These are phyloP conservation scores for Gentiana macrophylla DNA, from an alignment of 257 asterid species.

Conservation along the genomic window DNA sequence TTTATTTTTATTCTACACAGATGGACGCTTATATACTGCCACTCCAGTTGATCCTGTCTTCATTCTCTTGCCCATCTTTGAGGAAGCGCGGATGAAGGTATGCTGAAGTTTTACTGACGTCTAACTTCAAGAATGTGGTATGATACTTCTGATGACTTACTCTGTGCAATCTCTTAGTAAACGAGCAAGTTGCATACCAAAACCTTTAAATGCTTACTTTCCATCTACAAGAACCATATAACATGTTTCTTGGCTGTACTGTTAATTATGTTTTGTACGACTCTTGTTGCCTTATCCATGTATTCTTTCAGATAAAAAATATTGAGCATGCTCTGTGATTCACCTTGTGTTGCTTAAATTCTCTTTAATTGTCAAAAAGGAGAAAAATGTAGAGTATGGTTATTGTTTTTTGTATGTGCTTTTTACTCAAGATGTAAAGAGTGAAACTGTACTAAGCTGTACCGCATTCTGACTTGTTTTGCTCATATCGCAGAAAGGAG, in stretches of 20 bases:
- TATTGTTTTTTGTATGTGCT: neutral
- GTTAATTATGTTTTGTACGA: too few species aligned
- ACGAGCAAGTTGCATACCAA: neutral
- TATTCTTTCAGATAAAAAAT: neutral
- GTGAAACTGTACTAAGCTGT: neutral
- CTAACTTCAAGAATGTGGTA: neutral
- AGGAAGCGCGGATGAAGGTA: slow-evolving; percentile 96
- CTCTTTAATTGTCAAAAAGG: too few species aligned
- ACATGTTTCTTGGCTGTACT: too few species aligned
- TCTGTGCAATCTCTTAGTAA: neutral
- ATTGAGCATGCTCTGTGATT: too few species aligned
- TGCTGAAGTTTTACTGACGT: neutral
- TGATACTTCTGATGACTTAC: neutral
- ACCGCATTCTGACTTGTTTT: neutral
- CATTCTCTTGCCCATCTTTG: slow-evolving; percentile 76
- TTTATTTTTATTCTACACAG: slow-evolving; percentile 25
- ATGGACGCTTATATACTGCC: slow-evolving; percentile 76
- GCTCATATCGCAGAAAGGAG: slow-evolving; percentile 51
- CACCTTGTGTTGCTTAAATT: too few species aligned
- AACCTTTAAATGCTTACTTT: neutral
- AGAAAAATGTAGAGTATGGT: neutral
- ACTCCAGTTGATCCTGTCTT: slow-evolving; percentile 93
- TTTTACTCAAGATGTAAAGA: neutral
- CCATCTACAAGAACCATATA: neutral
- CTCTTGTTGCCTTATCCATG: neutral